Base-by-base conservation (phyloP, 306 rosid species). In the Castanospermum australe region DNA sequence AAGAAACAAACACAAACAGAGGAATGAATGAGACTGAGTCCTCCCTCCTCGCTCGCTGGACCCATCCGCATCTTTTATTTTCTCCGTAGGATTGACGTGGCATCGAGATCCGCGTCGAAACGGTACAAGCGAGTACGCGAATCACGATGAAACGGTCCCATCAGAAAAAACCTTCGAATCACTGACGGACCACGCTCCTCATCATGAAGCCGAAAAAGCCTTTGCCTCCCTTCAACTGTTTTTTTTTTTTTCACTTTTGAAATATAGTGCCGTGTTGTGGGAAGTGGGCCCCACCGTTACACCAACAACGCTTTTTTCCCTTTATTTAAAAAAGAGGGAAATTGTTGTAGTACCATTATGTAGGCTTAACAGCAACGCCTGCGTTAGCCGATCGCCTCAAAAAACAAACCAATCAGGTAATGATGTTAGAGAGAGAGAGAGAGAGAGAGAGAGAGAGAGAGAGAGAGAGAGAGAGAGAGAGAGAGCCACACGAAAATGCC, bases 181-280 rank as follows among this genome's bases (percentile, higher is more conserved):
- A 61, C 24, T 33, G 3, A 8, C 8, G 32, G 4, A 1, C 38
- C 77, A 73, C 61, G 82, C 81, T 65, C 11, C 54, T 55, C 75
- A 80, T 77, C 62, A 82, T 85, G 30, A 82, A 28, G 59, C 36
- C 36, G 54, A 30, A 65, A 30, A 77, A 60, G 2, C 14, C 9
- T 8, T 50, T n/a, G 10, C 28, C 45, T 63, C 77, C 67, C 45
- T 54, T 73, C 75, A 72, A 13, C 65, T 35, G 5, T 41, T 61
- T 47, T 45, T 35, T 33, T 21, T 32, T 39, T 32, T 2, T 60
- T 32, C 1, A 12, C 10, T 30, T 47, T 62, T 32, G 9, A 13
- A 61, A 61, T 0, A 6, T 33, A 11, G 38, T 42, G 21, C 60
- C 36, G 3, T 18, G 24, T n/a, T 18, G 38, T 57, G 17, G 28